Evolutionary conservation across 495 filamentous ascomycete genomes (phyloP), one percentile per base, ranked within the genome.

Genomic region (Aspergillus sclerotiicarbonarius): DNA sequence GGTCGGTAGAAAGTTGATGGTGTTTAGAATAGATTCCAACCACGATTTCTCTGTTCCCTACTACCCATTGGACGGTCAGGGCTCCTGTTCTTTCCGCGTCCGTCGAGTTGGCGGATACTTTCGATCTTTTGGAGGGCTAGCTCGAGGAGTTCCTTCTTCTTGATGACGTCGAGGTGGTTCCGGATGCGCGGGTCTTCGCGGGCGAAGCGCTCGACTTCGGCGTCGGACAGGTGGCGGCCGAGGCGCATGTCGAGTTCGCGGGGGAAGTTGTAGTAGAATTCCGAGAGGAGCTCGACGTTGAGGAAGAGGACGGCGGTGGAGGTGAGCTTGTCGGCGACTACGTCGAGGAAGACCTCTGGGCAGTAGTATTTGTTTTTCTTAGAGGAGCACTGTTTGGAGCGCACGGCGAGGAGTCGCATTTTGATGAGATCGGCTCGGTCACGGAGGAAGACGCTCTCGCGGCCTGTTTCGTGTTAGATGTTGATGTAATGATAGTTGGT

Each of bases 181-280:
- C 87, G 80, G 56, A 98, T 87, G 66, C 90, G 92, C 16, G 90
- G 87, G 65, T 99, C 94, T 72, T 98, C 95, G 39, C 87, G 83
- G 13, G 94, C 94, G 63, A 99, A 98, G 15, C 84, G 80, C 65
- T 99, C 93, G 12, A 97, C 80, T 57, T 96, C 88, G 0, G 82
- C 82, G 35, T 86, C 81, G 4, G 86, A 87, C 53, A 98, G 82
- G 59, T 89, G 83, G 35, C 92, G 81, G 35, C 92, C 90, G n/a
- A 99, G 85, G 41, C 91, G 82, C 62, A 85, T 67, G 69, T 99
- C 94, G 18, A 99, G 82, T 68, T 96, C 91, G 19, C 95, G 83
- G 0, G 94, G 94, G 76, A 99, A 99, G 67, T 93, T 87, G 69
- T 95, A 92, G 76, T 96, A 96, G 65, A 98, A 99, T 67, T 98